Conservation (phyloP, 805 yeast species). For the Kodamaea nitidulidarum region DNA sequence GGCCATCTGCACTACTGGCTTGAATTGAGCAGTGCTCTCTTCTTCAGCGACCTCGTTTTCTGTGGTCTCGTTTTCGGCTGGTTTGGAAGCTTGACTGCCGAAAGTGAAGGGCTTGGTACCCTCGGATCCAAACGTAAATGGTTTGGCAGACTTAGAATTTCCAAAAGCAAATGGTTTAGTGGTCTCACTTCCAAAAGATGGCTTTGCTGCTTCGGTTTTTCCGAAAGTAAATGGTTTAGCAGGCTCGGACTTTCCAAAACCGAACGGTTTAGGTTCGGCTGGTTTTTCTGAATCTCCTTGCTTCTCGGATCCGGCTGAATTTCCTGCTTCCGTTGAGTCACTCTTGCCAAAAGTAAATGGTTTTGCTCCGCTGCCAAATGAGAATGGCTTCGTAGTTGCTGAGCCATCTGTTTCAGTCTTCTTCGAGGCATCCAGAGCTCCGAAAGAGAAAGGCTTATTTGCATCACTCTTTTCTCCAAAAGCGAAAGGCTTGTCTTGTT, state of each 20-base stretch:
- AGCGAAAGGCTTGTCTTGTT: conserved; percentile 4
- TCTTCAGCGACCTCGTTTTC: conserved; percentile 34
- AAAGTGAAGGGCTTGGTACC: conserved; percentile 10
- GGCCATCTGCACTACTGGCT: conserved; percentile 29
- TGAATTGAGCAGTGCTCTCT: conserved; percentile 47
- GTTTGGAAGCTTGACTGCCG: too few relatives aligned
- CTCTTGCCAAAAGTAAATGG: conserved; percentile 6
- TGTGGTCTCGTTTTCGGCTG: conserved; percentile 13
- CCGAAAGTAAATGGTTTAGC: conserved; percentile 6
- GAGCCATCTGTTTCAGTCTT: not conserved
- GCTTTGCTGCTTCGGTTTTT: not conserved
- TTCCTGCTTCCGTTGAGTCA: conserved; percentile 3
- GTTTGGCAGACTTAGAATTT: not conserved
- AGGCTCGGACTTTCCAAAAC: conserved; percentile 11
- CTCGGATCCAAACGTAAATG: too few relatives aligned
- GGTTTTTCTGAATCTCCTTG: not conserved
- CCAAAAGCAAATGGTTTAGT: conserved; percentile 15
- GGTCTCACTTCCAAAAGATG: conserved; percentile 11
- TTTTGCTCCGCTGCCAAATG: conserved; percentile 9
- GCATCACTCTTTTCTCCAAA: too few relatives aligned
- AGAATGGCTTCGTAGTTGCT: conserved; percentile 6
- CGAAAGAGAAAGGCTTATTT: not conserved
- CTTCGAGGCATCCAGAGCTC: not conserved
- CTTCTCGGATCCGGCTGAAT: not conserved
- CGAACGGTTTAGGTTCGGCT: conserved; percentile 4